Conservation (phyloP, 345 rosid genomes). For the Syzygium aromaticum region DNA sequence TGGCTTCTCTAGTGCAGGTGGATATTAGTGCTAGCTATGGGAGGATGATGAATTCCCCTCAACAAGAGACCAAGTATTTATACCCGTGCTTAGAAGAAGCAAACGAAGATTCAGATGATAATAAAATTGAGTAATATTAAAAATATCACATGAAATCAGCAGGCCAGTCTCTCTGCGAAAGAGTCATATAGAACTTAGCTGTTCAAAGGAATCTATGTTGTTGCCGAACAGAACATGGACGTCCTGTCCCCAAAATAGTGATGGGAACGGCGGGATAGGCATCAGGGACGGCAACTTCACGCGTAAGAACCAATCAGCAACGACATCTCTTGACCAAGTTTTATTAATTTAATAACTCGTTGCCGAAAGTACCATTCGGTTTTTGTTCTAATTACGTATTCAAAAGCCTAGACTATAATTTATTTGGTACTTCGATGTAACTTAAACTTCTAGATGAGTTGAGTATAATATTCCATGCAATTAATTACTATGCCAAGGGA, state of each 20-base stretch:
- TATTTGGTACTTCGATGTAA: background rate
- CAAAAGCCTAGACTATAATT: background rate
- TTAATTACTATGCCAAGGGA: background rate
- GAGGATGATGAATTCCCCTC: background rate
- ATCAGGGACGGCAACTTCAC: background rate
- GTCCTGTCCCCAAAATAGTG: background rate
- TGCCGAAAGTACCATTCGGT: background rate
- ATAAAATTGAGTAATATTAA: background rate
- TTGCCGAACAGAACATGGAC: background rate
- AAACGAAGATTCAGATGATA: background rate
- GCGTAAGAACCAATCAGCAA: background rate
- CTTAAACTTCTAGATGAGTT: background rate
- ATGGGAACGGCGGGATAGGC: background rate
- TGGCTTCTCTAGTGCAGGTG: background rate
- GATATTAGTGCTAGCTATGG: background rate
- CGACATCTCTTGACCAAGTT: background rate
- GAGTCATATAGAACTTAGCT: background rate
- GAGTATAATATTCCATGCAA: background rate
- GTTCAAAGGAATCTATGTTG: background rate
- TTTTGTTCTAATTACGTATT: background rate
- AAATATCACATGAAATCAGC: background rate
- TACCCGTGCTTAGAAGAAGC: background rate
- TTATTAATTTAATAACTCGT: background rate
- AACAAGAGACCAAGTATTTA: background rate
- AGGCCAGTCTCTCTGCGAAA: background rate